Conservation (phyloP, 2,329 filamentous ascomycete species). For the Metarhizium rileyi region DNA sequence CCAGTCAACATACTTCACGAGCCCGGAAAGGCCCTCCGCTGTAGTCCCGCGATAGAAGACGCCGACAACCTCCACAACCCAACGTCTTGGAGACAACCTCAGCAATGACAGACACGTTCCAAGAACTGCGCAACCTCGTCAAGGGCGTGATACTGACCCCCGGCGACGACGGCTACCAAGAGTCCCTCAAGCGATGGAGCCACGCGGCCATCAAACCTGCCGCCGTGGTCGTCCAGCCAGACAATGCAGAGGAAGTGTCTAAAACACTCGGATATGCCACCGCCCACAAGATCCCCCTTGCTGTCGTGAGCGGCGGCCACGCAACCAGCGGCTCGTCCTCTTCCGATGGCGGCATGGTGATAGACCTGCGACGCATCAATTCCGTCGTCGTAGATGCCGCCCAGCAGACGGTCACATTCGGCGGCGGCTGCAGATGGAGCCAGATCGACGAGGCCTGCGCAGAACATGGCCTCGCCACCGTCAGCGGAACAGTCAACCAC, state of each 20-base stretch:
- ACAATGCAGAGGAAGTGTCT: constrained; percentile 28
- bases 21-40: no score
- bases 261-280: constrained; percentile 34
- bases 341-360: constrained; percentile 43
- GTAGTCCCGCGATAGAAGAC: no score
- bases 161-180: constrained; percentile 21
- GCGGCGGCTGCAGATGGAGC: constrained; percentile 43
- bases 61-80: no score
- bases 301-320: constrained; percentile 46
- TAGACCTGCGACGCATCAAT: constrained; percentile 43
- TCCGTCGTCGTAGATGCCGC: constrained; percentile 36
- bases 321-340: constrained; percentile 38
- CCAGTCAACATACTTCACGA: no score
- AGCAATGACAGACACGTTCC: constrained; percentile 5
- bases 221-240: constrained; percentile 34
- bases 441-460: constrained; percentile 44
- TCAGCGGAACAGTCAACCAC: constrained; percentile 53
- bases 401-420: constrained; percentile 34
- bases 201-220: constrained; percentile 26
- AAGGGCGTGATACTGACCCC: constrained; percentile 22
- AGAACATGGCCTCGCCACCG: constrained; percentile 43
- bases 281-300: constrained; percentile 35
- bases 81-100: no score
- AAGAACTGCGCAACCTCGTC: constrained; percentile 11
- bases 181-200: constrained; percentile 28